Percentiles rank a stretch among this genome's conserved stretches.
phyloP scores from a whole-genome alignment of 2,329 filamentous ascomycete species.

The Calonectria crousiana region DNA sequence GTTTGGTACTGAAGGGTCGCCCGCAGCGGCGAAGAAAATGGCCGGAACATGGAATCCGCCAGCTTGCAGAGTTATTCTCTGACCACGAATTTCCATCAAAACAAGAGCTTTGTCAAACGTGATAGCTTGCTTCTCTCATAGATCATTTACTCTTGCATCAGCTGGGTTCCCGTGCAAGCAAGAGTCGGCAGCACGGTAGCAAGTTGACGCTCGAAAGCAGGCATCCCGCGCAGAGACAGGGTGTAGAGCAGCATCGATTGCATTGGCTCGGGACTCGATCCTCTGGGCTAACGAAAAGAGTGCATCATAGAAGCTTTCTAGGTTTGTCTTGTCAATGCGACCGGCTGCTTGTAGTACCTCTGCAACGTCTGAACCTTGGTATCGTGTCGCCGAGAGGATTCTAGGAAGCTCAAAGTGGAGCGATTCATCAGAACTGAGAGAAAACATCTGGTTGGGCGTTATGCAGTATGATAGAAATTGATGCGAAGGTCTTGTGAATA shows the following conservation, averaged over 20 bases:
- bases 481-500: neutral
- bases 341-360: neutral
- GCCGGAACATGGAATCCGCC: conserved; percentile 46
- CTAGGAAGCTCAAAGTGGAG: conserved; percentile 3
- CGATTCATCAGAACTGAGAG: neutral
- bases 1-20: conserved; percentile 31
- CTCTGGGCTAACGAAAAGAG: neutral
- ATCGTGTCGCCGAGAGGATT: neutral
- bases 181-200: conserved; percentile 2
- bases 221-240: conserved; percentile 7
- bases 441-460: neutral
- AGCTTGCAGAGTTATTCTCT: neutral
- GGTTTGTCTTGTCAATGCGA: neutral
- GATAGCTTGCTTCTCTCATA: neutral
- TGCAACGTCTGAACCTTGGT: neutral
- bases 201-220: neutral
- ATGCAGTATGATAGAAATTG: neutral
- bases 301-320: neutral
- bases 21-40: conserved; percentile 45
- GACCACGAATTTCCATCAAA: neutral
- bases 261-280: neutral
- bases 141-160: neutral
- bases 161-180: conserved; percentile 3
- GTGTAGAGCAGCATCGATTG: neutral
- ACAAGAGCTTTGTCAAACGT: conserved; percentile 6